Evolutionary conservation across 805 yeast species (phyloP), one percentile per base, ranked within the genome.

Genomic region (Saccharomycopsis babjevae): DNA sequence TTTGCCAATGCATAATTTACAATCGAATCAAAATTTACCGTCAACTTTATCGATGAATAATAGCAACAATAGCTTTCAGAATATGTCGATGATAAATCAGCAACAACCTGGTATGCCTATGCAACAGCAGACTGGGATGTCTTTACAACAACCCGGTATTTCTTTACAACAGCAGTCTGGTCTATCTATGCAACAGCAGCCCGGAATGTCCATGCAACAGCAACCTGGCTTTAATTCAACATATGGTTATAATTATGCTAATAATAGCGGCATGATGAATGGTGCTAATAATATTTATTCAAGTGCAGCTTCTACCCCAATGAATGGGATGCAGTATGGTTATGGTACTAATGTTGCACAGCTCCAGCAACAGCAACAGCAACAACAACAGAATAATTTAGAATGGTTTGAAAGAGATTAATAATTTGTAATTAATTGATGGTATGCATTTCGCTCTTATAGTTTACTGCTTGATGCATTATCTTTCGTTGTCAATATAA

Each of bases 341-440:
- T 46, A 46, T 25, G 32, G 32, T 22, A n/a, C 32, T 5, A 46
- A 46, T 46, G 15, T 56, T 4, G 32, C 52, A 13, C 38, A 38
- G 56, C 59, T 18, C 25, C 59, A 32, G 34, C 57, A 59, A 1
- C 60, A 50, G 46, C 36, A n/a, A 20, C 61, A 56, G 56, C 62
- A 57, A 54, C 38, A 16, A 20, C 62, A 56, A 38, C 58, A 63
- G 36, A 61, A 63, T 34, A 60, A 61, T 28, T 43, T 63, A 16
- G 65, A 63, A 55, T 63, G 65, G 65, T 63, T 63, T 56, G 65
- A 63, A 52, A 42, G 65, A 32, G 62, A 60, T 39, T 58, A 28
- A 52, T 54, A 15, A 30, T 15, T 54, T 5, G 22, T 15, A 13
- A 6, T 46, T n/a, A 11, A 8, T 40, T n/a, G 10, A 13, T 38